Percentiles rank a stretch among this genome's conserved stretches.
These are phyloP conservation scores for Candida montana DNA, from an alignment of 805 yeast species.

Conservation along the genomic window DNA sequence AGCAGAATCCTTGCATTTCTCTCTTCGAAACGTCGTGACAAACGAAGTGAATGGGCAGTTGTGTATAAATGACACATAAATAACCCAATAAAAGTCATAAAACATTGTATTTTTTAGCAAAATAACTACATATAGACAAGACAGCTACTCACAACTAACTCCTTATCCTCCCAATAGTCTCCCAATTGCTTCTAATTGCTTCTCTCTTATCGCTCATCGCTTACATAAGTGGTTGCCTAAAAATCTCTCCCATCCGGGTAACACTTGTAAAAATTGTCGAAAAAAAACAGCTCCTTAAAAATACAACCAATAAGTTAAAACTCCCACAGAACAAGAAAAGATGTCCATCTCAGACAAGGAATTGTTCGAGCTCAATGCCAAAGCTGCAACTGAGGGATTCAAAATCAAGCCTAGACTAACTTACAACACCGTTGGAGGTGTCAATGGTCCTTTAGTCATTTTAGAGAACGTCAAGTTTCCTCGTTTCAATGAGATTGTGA, in stretches of 20 bases:
- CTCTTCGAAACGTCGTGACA: conserved; percentile 10
- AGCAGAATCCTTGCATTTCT: background rate
- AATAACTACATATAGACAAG: too few species aligned
- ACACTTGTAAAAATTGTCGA: conserved; percentile 7
- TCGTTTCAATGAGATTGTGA: conserved; percentile 93
- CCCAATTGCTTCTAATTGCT: too few species aligned
- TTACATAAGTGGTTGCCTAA: too few species aligned
- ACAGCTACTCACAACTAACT: too few species aligned
- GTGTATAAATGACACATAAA: conserved; percentile 9
- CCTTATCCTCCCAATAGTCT: too few species aligned
- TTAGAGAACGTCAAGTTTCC: conserved; percentile 83
- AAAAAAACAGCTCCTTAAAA: background rate
- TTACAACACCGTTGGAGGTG: conserved; percentile 97
- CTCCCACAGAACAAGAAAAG: background rate
- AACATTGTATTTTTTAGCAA: too few species aligned
- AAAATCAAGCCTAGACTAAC: conserved; percentile 84
- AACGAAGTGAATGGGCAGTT: conserved; percentile 24
- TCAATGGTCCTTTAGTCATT: conserved; percentile 96
- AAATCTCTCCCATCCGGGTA: too few species aligned
- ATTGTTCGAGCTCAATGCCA: conserved; percentile 70
- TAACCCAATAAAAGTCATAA: too few species aligned
- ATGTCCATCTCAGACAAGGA: conserved; percentile 33
- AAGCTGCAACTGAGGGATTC: conserved; percentile 89
- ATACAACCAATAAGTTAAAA: background rate
- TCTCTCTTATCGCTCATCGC: too few species aligned